phyloP scores from a whole-genome alignment of 2,329 filamentous ascomycete species.

The Nectriaceae sp. region DNA sequence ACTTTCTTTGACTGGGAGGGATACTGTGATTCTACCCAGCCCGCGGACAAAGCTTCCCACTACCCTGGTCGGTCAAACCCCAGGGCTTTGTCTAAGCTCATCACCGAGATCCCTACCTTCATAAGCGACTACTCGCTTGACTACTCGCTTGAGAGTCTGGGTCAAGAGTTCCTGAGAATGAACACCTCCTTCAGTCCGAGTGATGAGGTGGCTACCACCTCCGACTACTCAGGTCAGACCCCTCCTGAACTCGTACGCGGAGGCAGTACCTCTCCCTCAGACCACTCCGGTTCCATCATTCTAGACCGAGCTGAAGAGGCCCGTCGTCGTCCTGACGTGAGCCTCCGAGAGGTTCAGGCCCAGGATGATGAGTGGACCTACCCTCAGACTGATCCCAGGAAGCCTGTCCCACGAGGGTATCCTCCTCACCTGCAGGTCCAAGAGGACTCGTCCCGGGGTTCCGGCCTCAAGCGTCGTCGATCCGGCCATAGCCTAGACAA shows the following conservation, averaged over 20 bases:
- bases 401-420: conserved; percentile 33
- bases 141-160: conserved; percentile 34
- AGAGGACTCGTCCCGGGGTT: conserved; percentile 27
- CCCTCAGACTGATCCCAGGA: conserved; percentile 36
- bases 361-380: conserved; percentile 45
- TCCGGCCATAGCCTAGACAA: conserved; percentile 36
- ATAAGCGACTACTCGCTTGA: conserved; percentile 36
- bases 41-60: conserved; percentile 31
- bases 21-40: conserved; percentile 36
- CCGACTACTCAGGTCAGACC: conserved; percentile 40
- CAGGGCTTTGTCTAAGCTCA: conserved; percentile 34
- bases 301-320: conserved; percentile 33
- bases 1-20: conserved; percentile 40
- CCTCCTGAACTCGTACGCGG: conserved; percentile 40
- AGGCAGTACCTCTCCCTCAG: conserved; percentile 43
- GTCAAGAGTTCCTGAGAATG: conserved; percentile 36
- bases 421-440: conserved; percentile 35
- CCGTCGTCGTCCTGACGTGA: conserved; percentile 31
- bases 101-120: conserved; percentile 37
- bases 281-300: conserved; percentile 39
- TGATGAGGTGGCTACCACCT: conserved; percentile 33
- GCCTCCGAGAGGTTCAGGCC: conserved; percentile 37
- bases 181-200: conserved; percentile 35
- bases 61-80: conserved; percentile 31
- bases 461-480: conserved; percentile 39